A percentile compares a stretch with the other conserved stretches of the same genome.
phyloP scores from a whole-genome alignment of 2,329 filamentous ascomycete species.

The Paramyrothecium sp. region DNA sequence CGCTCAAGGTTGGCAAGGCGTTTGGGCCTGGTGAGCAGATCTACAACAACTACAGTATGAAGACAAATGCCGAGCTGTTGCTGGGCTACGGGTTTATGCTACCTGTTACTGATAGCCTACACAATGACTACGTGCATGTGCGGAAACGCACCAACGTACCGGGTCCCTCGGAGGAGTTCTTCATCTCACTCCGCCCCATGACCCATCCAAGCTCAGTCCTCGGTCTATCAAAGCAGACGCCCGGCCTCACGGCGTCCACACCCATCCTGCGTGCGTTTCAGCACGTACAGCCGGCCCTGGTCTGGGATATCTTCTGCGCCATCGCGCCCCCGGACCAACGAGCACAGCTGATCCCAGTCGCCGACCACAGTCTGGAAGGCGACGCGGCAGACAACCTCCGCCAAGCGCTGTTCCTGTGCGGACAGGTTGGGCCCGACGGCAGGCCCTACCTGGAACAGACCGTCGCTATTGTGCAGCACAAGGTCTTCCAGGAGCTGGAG shows the following conservation, averaged over 20 bases:
- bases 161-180: constrained; percentile 37
- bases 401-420: constrained; percentile 26
- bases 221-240: constrained; percentile 36
- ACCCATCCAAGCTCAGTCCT: constrained; percentile 45
- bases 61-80: constrained; percentile 71
- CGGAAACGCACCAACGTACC: constrained; percentile 37
- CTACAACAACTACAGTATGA: constrained; percentile 71
- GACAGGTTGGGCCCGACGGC: constrained; percentile 24
- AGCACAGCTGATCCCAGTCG: constrained; percentile 22
- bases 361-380: constrained; percentile 10
- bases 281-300: constrained; percentile 52
- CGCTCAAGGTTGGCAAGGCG: constrained; percentile 37
- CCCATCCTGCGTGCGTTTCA: constrained; percentile 37
- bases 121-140: constrained; percentile 61
- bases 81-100: constrained; percentile 63
- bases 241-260: constrained; percentile 24
- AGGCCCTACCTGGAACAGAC: constrained; percentile 29
- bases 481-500: constrained; percentile 41
- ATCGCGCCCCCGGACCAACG: constrained; percentile 32
- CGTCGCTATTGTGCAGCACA: constrained; percentile 40
- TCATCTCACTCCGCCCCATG: constrained; percentile 52
- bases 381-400: constrained; percentile 24
- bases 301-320: constrained; percentile 46
- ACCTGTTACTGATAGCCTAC: constrained; percentile 42
- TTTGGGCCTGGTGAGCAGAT: constrained; percentile 54